phyloP scores from a whole-genome alignment of 169 alveolate genomes.

The Plasmodium malariae region DNA sequence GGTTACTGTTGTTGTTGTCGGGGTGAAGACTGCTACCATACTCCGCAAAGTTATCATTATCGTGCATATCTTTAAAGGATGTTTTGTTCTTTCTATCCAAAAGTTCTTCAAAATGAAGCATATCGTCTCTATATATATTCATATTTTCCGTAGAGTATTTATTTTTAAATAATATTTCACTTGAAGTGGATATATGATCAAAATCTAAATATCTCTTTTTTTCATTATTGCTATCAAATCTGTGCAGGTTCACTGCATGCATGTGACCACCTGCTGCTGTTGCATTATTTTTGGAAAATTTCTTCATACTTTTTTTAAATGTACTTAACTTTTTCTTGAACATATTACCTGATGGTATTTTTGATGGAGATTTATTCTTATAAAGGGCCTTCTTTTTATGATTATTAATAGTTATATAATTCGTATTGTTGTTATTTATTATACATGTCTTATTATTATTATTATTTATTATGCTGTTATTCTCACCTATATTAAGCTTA shows the following conservation, averaged over 20 bases:
- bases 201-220: neutral
- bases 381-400: slow-evolving; percentile 15
- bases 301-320: slow-evolving; percentile 25
- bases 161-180: slow-evolving; percentile 8
- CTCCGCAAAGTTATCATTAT: neutral
- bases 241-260: slow-evolving; percentile 1
- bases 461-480: neutral
- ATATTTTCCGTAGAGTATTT: neutral
- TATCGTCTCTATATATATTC: neutral
- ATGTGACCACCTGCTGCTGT: neutral
- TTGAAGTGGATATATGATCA: neutral
- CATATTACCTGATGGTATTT: neutral
- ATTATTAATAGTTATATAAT: slow-evolving; percentile 30
- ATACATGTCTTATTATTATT: slow-evolving; percentile 2
- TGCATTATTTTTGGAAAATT: neutral
- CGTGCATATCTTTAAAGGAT: no score
- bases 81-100: neutral
- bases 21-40: slow-evolving; percentile 6
- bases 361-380: slow-evolving; percentile 35
- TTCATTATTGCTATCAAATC: neutral
- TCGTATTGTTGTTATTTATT: slow-evolving; percentile 15
- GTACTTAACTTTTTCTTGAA: slow-evolving; percentile 5
- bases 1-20: no score
- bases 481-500: neutral
- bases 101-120: neutral